Conservation (phyloP, 2,329 filamentous ascomycete genomes). For the Colletotrichum plurivorum region DNA sequence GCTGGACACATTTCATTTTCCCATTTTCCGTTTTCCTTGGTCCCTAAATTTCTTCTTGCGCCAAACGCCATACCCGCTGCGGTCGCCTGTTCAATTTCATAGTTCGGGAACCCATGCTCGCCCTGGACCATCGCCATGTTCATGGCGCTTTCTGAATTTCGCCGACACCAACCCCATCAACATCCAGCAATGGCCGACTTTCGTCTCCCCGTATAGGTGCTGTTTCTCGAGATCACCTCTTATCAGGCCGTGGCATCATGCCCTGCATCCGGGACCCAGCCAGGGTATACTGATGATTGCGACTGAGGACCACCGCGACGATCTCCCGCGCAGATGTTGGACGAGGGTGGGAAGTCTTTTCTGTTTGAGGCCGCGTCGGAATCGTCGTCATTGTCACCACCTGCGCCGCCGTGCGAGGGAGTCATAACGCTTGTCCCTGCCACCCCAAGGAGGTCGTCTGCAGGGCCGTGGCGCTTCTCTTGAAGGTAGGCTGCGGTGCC, state of each 20-base stretch:
- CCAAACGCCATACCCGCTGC: too few species aligned
- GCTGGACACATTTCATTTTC: too few species aligned
- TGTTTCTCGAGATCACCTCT: not conserved
- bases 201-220: too few species aligned
- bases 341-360: not conserved
- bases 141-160: too few species aligned
- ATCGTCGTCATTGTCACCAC: constrained; percentile 34
- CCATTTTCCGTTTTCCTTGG: too few species aligned
- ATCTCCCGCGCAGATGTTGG: not conserved
- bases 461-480: not conserved
- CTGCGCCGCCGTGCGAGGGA: constrained; percentile 28
- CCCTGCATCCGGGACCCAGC: not conserved
- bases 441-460: constrained; percentile 18
- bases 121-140: too few species aligned
- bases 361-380: not conserved
- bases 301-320: constrained; percentile 15
- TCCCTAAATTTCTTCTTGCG: too few species aligned
- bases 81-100: too few species aligned
- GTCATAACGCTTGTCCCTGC: constrained; percentile 37
- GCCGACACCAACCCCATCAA: too few species aligned
- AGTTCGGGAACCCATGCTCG: too few species aligned
- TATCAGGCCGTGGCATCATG: not conserved
- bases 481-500: not conserved
- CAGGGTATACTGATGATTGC: constrained; percentile 10
- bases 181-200: too few species aligned